Evolutionary conservation across 2,329 filamentous ascomycete species (phyloP).

Genomic region (Onygenales sp.): DNA sequence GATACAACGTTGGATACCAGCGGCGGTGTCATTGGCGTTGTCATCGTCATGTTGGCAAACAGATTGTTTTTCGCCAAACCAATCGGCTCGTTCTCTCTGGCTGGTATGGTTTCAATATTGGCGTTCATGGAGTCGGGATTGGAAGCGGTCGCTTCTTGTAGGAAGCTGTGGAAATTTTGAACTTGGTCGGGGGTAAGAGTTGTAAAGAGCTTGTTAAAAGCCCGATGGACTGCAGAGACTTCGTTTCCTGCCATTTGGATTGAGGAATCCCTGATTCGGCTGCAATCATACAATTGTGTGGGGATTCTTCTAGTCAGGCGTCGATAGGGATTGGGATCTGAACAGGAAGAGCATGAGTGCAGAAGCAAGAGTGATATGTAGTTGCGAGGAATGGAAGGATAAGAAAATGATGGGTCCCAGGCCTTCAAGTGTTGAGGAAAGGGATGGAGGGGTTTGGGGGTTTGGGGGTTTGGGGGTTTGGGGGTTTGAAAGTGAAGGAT

Average conservation of each 20-base stretch:
- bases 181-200: conserved; percentile 18
- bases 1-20: conserved; percentile 1
- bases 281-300: not conserved
- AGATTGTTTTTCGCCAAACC: conserved; percentile 2
- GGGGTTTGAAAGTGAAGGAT: not conserved
- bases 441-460: not conserved
- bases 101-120: not conserved
- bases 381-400: no score
- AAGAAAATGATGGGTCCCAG: not conserved
- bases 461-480: not conserved
- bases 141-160: conserved; percentile 9
- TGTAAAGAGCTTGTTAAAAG: conserved; percentile 18
- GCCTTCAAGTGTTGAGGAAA: not conserved
- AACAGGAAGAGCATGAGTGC: not conserved
- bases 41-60: not conserved
- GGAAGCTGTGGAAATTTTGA: conserved; percentile 13
- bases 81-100: conserved; percentile 4
- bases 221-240: conserved; percentile 15
- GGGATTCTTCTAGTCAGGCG: not conserved
- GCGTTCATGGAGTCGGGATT: conserved; percentile 4
- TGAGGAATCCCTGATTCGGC: not conserved
- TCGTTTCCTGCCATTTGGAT: conserved; percentile 10
- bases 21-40: not conserved
- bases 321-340: not conserved
- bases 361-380: not conserved